Base-by-base conservation (phyloP, 768 basidiomycete genomes). In the Steccherinum ochraceum region DNA sequence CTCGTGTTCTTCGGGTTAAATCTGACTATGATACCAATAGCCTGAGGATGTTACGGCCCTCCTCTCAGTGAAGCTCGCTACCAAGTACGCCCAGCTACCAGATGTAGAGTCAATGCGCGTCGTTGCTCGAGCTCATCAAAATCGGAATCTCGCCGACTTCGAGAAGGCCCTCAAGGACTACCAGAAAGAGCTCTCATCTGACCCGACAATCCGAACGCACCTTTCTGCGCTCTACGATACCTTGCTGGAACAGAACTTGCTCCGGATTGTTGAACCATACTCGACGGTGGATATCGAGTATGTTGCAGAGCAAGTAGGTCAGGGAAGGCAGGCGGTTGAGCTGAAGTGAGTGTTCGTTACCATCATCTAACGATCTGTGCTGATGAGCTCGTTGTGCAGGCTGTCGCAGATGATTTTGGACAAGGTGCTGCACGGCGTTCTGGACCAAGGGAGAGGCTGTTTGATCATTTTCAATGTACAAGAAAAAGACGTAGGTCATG, bases 401-500 rank as follows among this genome's bases (percentile, higher is more conserved):
- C 71, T 98, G 23, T 93, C 89, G 24, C 95, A 99, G 65, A 98
- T 99, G 95, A 99, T 98, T 55, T 72, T 97, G 30, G 95, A 97
- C 69, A 94, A 94, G 59, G 82, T 94, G 1, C 80, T 98, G 56
- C 80, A 91, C 55, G 95, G 95, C 4, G 93, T 99, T 1, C 76
- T 99, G n/a, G 95, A 98, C 65, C 95, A 98, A 65, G 93, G 92
- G 23, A 79, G 90, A 2, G 93, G 93, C 0, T 93, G 93, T 61
- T 69, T 97, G 45, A 71, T 96, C 46, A 83, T 98, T n/a, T 97
- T 89, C 54, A 90, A 96, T 51, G 76, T 91, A 65, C 81, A 81
- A 1, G 86, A 89, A 60, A 81, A 80, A 12, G 93, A 96, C 69
- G 92, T 92, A 60, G 51, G 89, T 77, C 2, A 24, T 40, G 24